Conservation (phyloP, 495 filamentous ascomycete species). For the Platismatia glauca region DNA sequence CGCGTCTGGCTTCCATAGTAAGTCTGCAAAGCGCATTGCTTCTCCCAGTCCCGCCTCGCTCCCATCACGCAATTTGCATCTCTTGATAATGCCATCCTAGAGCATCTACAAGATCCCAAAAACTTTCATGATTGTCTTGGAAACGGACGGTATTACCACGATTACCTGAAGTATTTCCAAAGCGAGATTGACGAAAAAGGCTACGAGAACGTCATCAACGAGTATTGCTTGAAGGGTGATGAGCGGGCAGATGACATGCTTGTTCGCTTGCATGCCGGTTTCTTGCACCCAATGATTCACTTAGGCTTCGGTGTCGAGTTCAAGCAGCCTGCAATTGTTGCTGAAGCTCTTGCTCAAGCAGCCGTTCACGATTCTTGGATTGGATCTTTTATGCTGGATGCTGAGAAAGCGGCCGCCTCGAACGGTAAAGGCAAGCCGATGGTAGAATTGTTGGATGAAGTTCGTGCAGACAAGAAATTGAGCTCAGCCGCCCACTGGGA, state of each 20-base stretch:
- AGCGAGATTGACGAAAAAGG: conserved; percentile 56
- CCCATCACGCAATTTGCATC: conserved; percentile 23
- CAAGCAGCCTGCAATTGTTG: conserved; percentile 67
- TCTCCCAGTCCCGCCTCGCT: background rate
- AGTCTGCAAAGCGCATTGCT: conserved; percentile 16
- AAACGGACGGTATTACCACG: conserved; percentile 47
- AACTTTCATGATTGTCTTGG: conserved; percentile 46
- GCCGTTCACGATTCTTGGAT: conserved; percentile 52
- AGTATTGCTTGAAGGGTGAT: conserved; percentile 57
- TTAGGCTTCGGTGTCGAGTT: conserved; percentile 79
- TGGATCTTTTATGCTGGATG: conserved; percentile 37
- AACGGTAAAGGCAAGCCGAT: conserved; percentile 40
- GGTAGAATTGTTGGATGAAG: conserved; percentile 49
- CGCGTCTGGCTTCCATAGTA: conserved; percentile 56
- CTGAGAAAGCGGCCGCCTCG: conserved; percentile 43
- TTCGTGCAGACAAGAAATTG: conserved; percentile 47
- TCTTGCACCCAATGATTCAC: conserved; percentile 78
- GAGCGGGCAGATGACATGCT: conserved; percentile 55
- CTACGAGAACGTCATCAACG: conserved; percentile 46
- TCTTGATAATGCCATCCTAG: conserved; percentile 35
- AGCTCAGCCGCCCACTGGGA: conserved; percentile 36
- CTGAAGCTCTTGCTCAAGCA: conserved; percentile 70
- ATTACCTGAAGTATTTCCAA: conserved; percentile 67
- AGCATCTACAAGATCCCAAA: conserved; percentile 43
- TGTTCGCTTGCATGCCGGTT: conserved; percentile 47